Evolutionary conservation across 129 eudicot species (phyloP), one percentile per base, ranked within the genome.

Genomic region (Flaveria sonorensis): DNA sequence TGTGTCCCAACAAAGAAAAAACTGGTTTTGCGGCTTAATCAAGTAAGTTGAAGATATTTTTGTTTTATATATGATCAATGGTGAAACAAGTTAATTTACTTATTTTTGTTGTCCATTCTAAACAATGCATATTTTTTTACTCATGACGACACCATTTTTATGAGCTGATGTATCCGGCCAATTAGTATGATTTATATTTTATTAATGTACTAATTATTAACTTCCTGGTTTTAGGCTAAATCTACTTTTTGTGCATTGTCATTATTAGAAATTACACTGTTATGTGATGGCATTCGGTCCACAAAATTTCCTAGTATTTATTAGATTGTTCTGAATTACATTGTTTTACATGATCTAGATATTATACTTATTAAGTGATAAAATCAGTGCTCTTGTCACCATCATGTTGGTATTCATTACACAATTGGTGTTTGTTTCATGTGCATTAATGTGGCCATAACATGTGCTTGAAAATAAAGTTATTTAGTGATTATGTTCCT

Each of bases 1-100:
- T 79, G 71, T 79, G 82, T 71, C 82, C 82, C 26, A 89, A 89
- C 77, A 95, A 82, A 74, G 85, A 81, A 6, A 79, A 84, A 24
- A 77, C 83, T 67, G 84, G 68, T 32, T 11, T 47, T 36, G 63
- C 73, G 23, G 70, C 76, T 26, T 80, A 65, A 76, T 75, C 82
- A 76, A 71, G 79, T 80, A 84, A 50, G 83, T 68, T 30, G 21
- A 60, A 45, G 12, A 43, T 13, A 8, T 24, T 79, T 61, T 21
- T 36, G 40, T 32, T 57, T 9, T 42, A 56, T 57, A 70, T 70
- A 24, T 68, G 48, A 61, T 13, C 42, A 12, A 12, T 61, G 68
- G 3, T 61, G 10, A 61, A 15, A 30, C 2, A 63, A 16, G 2
- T 63, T 15, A 7, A 6, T 61, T 60, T 60, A 52, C 10, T 3